phyloP scores from a whole-genome alignment of 2,329 filamentous ascomycete genomes.

The Pyrenophora graminea region DNA sequence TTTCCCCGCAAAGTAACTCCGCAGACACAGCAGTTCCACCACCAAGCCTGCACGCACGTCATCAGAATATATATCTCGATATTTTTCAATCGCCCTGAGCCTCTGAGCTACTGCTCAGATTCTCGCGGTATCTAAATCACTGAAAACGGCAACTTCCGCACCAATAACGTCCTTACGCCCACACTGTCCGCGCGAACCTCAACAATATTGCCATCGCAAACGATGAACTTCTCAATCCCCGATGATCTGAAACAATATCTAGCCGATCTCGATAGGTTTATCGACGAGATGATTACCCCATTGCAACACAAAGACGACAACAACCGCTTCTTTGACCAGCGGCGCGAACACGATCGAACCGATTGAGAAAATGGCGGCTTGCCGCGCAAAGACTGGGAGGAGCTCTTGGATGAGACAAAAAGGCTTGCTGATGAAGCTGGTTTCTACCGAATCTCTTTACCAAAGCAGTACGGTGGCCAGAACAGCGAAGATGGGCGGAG shows the following conservation, averaged over 20 bases:
- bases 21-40: conserved; percentile 17
- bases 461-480: conserved; percentile 59
- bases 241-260: conserved; percentile 55
- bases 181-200: neutral
- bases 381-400: conserved; percentile 63
- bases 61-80: conserved; percentile 28
- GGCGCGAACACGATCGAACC: conserved; percentile 64
- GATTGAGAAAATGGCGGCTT: conserved; percentile 64
- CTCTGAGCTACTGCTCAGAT: neutral
- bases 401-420: conserved; percentile 55
- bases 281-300: conserved; percentile 58
- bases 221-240: conserved; percentile 57
- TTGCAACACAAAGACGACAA: conserved; percentile 63
- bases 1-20: conserved; percentile 22
- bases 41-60: conserved; percentile 29
- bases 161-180: neutral
- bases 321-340: conserved; percentile 68
- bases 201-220: conserved; percentile 8
- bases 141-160: conserved; percentile 1
- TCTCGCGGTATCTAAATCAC: conserved; percentile 3
- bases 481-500: conserved; percentile 50
- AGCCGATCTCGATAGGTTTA: conserved; percentile 60
- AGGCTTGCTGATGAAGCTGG: conserved; percentile 62
- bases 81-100: conserved; percentile 10
- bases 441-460: conserved; percentile 64